Evolutionary conservation across 495 filamentous ascomycete genomes (phyloP), one percentile per base, ranked within the genome.

Genomic region (Daldinia grandis): DNA sequence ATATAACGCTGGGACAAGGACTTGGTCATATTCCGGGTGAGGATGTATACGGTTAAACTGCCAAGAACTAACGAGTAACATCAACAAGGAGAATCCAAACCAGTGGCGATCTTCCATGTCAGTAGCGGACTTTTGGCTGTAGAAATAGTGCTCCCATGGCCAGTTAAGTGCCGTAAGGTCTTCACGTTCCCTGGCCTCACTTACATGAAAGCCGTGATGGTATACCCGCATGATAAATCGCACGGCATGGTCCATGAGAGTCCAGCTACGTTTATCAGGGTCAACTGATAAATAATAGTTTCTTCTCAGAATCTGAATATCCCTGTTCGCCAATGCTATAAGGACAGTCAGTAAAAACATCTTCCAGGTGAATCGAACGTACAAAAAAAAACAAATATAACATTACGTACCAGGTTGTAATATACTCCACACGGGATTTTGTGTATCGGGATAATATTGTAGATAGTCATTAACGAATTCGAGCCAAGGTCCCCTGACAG

Each of bases 41-140:
- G 63, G 63, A 17, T 51, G 15, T 5, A 5, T 0, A 5, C 12
- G 5, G 14, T 65, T 50, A 30, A 7, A 47, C 12, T 65, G 68
- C 62, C 62, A 71, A 21, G 59, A 61, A 19, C 15, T 21, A 0
- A 28, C 31, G 4, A 72, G 55, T 1, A 72, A n/a, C 47, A 4
- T 33, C 0, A 72, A 56, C 6, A 72, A 25, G 2, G 55, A 38
- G 49, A 40, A 72, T 3, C 64, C 69, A 49, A 72, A 72, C 60
- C 59, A 72, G 12, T 73, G 28, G n/a, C 24, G 27, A 31, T 73
- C 65, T 0, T 25, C 12, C 15, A 58, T 28, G 7, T 68, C 69
- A 9, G 12, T 2, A 9, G 1, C 0, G 5, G 2, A 38, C 0
- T 2, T 1, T 1, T n/a, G 4, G 7, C 10, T 38, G 6, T 58